These are phyloP conservation scores for Mycosarcoma mackinlayi DNA, from an alignment of 1,284 basidiomycete species.

Conservation along the genomic window DNA sequence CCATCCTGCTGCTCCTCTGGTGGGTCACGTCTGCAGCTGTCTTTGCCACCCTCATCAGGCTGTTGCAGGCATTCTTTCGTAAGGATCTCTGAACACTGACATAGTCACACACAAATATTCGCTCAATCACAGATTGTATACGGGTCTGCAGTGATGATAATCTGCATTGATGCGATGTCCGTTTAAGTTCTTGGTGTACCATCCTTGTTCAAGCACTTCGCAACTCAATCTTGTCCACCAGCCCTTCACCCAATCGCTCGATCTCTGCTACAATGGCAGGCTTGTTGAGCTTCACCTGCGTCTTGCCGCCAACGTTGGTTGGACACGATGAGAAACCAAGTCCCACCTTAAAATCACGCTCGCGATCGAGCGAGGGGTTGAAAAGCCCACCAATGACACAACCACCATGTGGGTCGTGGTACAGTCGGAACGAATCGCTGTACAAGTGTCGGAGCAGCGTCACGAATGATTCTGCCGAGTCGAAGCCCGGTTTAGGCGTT, in stretches of 20 bases:
- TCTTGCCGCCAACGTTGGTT: constrained; percentile 32
- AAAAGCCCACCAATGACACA: constrained; percentile 82
- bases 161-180: no score
- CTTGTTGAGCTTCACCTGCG: constrained; percentile 76
- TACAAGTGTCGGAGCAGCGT: constrained; percentile 77
- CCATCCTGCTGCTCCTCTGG: no score
- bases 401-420: constrained; percentile 87
- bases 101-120: no score
- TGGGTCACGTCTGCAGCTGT: neutral
- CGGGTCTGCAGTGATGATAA: neutral
- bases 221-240: constrained; percentile 71
- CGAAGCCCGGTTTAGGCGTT: constrained; percentile 72
- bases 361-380: constrained; percentile 75
- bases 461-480: constrained; percentile 80
- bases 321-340: constrained; percentile 77
- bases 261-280: constrained; percentile 80
- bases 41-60: no score
- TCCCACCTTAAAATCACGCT: constrained; percentile 80
- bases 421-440: constrained; percentile 82
- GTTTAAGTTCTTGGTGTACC: no score
- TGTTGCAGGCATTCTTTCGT: no score
- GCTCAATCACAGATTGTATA: no score
- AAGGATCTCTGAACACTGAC: no score
- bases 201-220: constrained; percentile 3
- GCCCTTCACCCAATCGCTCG: constrained; percentile 78